Base-by-base conservation (phyloP, 1,139 yeast genomes). In the Magnusiomyces ingens region DNA sequence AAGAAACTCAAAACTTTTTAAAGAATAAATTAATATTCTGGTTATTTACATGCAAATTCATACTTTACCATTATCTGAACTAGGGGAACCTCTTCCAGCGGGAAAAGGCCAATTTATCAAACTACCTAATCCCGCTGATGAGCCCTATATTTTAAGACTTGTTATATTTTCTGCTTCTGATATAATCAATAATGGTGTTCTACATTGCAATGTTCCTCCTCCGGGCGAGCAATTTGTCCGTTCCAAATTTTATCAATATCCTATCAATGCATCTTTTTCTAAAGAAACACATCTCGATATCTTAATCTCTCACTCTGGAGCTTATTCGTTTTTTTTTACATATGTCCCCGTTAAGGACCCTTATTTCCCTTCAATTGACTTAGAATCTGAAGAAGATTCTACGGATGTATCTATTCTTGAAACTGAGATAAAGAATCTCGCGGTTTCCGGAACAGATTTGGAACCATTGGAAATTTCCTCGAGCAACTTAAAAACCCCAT, bases 151-250 rank as follows among this genome's bases (percentile, higher is more conserved):
- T 15, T 73, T 93, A 53, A 75, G 82, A 49, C 74, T 93, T 59
- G 79, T 79, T 55, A 71, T 91, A 56, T 80, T 84, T 52, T 93
- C 96, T 2, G 88, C 95, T 18, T 77, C 91, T 15, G 77, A 80
- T 29, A 80, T 89, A 12, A 74, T 88, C 29, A 79, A 85, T 62
- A 79, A 82, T 41, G 96, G 95, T 3, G 70, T 75, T 2, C 73
- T 93, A 41, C 80, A 82, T 78, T 82, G 87, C 53, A 91, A 91
- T 68, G 78, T 82, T n/a, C 95, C 95, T 0, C 74, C 75, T 2
- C 67, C 67, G 2, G 70, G 65, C 32, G 62, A 64, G 11, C 59
- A 58, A 18, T 91, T 86, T 63, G 75, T 78, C 22, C 76, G 97
- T 58, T 65, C 74, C 50, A 72, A 70, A 53, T 86, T 79, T 67